Conservation (phyloP, 208 protist genomes). For the Trypanosoma vivax region DNA sequence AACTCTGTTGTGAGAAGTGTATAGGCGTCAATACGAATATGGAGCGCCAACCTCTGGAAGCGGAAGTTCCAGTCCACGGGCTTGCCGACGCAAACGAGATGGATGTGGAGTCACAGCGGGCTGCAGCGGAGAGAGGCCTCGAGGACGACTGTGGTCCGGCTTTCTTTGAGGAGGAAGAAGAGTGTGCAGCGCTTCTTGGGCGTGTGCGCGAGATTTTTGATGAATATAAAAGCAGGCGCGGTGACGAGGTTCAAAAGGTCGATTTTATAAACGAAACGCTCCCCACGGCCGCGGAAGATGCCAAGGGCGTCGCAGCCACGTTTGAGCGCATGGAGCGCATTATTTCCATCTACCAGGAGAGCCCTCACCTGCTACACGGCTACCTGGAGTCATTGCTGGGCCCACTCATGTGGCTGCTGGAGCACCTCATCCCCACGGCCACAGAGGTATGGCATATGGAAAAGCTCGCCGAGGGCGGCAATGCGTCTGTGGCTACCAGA, state of each 20-base stretch:
- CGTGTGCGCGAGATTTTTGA: constrained; percentile 30
- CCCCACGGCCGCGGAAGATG: constrained; percentile 50
- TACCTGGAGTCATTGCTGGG: constrained; percentile 82
- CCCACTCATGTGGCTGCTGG: constrained; percentile 66
- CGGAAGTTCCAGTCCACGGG: background rate
- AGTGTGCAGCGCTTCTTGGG: constrained; percentile 38
- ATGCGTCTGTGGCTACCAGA: constrained; percentile 10
- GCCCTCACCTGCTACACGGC: constrained; percentile 87
- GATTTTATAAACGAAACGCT: constrained; percentile 14
- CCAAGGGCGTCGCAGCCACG: constrained; percentile 49
- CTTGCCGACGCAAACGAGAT: background rate
- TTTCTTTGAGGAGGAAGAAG: constrained; percentile 75
- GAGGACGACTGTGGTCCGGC: constrained; percentile 49
- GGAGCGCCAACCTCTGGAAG: background rate
- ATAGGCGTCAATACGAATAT: background rate
- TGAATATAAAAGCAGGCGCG: constrained; percentile 5
- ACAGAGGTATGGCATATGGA: constrained; percentile 37
- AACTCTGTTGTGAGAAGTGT: too few relatives aligned
- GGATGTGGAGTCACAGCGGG: background rate
- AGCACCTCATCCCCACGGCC: constrained; percentile 37
- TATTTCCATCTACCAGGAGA: constrained; percentile 92
- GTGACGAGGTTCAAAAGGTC: background rate
- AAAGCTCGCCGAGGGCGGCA: background rate
- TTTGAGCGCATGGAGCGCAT: constrained; percentile 60
- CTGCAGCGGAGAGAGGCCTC: constrained; percentile 14